These are phyloP conservation scores for Earliella scabrosa DNA, from an alignment of 1,284 basidiomycete genomes.

Conservation along the genomic window DNA sequence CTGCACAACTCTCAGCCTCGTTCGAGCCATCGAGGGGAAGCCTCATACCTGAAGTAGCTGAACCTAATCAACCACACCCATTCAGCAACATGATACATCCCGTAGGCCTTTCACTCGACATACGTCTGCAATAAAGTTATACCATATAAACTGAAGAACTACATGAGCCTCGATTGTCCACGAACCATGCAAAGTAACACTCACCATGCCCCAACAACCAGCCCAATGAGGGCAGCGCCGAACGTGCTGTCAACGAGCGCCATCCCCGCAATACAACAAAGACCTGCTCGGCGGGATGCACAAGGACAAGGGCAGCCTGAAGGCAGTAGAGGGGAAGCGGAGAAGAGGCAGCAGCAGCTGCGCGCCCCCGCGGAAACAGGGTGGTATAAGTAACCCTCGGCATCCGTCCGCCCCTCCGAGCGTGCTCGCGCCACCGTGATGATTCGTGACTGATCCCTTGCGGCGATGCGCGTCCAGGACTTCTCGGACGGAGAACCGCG, in stretches of 20 bases:
- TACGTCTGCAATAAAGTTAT: conserved; percentile 36
- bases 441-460: neutral
- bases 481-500: neutral
- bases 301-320: neutral
- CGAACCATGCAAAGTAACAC: conserved; percentile 4
- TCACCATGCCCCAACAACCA: conserved; percentile 32
- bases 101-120: neutral
- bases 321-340: neutral
- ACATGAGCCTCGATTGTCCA: neutral
- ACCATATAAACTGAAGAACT: conserved; percentile 28
- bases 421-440: neutral
- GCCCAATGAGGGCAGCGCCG: conserved; percentile 32
- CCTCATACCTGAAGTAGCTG: conserved; percentile 26
- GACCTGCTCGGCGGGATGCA: neutral
- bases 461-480: neutral
- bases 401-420: neutral
- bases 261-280: conserved; percentile 4
- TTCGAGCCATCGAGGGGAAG: neutral
- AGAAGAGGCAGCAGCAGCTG: neutral
- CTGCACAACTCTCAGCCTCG: conserved; percentile 5
- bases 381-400: neutral
- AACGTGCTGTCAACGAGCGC: conserved; percentile 28
- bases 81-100: neutral
- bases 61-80: conserved; percentile 10
- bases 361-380: neutral